Evolutionary conservation across 306 rosid genomes (phyloP).

Genomic region (Hippophae rhamnoides): DNA sequence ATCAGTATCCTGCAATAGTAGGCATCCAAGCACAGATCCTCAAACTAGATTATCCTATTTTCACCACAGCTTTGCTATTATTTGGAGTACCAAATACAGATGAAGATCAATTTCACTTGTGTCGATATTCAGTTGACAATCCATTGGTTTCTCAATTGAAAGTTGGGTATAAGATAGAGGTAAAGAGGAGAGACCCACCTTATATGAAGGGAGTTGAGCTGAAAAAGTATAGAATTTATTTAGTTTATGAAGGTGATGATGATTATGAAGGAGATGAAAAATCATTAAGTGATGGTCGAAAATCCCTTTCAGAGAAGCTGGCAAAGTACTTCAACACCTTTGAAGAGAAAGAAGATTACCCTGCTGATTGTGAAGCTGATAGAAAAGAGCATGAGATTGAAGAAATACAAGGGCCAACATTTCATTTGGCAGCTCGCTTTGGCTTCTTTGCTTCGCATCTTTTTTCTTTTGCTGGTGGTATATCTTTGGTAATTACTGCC

Average conservation of each 20-base stretch:
- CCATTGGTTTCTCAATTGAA: constrained; percentile 22
- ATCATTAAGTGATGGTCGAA: constrained; percentile 20
- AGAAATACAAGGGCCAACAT: constrained; percentile 2
- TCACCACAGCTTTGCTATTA: constrained; percentile 14
- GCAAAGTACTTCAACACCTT: constrained; percentile 26
- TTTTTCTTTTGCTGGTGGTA: constrained; percentile 15
- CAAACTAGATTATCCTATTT: constrained; percentile 20
- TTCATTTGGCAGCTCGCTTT: background rate
- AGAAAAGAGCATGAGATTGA: background rate
- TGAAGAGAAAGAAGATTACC: constrained; percentile 1
- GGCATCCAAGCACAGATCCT: constrained; percentile 36
- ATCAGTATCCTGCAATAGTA: constrained; percentile 1
- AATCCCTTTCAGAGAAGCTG: constrained; percentile 38
- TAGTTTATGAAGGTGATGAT: constrained; percentile 43
- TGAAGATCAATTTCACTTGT: constrained; percentile 37
- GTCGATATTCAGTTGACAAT: constrained; percentile 25
- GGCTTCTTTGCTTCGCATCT: background rate
- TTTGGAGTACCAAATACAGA: constrained; percentile 37
- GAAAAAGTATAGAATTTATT: constrained; percentile 29
- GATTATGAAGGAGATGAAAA: constrained; percentile 44
- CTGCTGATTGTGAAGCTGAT: constrained; percentile 2
- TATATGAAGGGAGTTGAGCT: constrained; percentile 29
- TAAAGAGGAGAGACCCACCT: constrained; percentile 28
- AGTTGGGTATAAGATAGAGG: constrained; percentile 32
- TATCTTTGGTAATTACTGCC: background rate